Evolutionary conservation across 1,284 basidiomycete genomes (phyloP), one percentile per base, ranked within the genome.

Genomic region (Uromyces viciae-fabae): DNA sequence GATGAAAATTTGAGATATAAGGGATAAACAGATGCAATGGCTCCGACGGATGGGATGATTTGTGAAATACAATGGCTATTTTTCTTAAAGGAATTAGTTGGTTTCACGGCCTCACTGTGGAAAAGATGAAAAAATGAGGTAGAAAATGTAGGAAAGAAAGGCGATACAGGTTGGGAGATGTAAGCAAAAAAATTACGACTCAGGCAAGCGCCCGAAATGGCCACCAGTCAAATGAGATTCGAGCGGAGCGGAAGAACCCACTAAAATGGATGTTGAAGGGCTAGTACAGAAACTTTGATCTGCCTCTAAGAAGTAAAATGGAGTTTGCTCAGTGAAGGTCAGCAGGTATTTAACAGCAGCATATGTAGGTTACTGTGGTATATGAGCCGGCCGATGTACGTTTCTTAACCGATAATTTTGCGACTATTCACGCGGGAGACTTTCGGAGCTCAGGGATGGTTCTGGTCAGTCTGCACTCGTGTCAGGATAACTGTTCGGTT

Each of bases 371-470:
- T n/a, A n/a, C n/a, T n/a, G n/a, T n/a, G n/a, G n/a, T n/a, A n/a
- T n/a, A n/a, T 75, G 73, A 62, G 73, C 38, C 28, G 38, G 28
- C 42, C 33, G 58, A 43, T 43, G 49, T 75, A 31, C 43, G 52
- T 75, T 75, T 43, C 40, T 62, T 14, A 75, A 75, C 46, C 38
- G 25, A 49, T 49, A 49, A 31, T 54, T 72, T 49, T 72, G 69
- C 69, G 31, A 72, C 42, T 72, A 56, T 54, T 43, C 36, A 60
- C 25, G 58, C 73, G 54, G 73, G 73, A 75, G 73, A 75, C 73
- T 60, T 75, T 75, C 73, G 73, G 73, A 75, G 73, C 73, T 75
- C 40, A 75, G 72, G 38, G 49, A 74, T 74, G 52, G 40, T 75
- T 75, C 36, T 42, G 38, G 73, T 75, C 38, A 75, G 58, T 36